phyloP scores from a whole-genome alignment of 257 asterid species.

The Avicennia marina region DNA sequence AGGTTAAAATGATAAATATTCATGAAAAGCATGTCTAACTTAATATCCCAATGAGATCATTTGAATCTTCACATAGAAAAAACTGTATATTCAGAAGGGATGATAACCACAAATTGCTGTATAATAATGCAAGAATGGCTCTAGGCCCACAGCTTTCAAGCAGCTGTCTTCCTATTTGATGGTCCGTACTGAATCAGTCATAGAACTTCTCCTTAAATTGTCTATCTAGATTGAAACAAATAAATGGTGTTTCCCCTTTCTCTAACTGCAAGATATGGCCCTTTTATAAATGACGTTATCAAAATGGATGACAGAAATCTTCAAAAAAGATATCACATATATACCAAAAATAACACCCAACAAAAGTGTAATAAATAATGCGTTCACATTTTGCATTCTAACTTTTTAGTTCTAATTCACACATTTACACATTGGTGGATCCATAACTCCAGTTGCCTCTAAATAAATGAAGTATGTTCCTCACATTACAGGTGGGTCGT shows the following conservation, averaged over 20 bases:
- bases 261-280: neutral
- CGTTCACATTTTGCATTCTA: neutral
- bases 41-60: neutral
- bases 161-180: neutral
- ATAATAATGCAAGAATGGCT: neutral
- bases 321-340: neutral
- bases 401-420: neutral
- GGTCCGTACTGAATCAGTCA: neutral
- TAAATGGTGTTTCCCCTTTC: neutral
- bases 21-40: neutral
- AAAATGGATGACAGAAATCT: neutral
- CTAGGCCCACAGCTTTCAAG: neutral
- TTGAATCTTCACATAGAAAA: neutral
- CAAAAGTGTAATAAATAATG: neutral
- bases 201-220: neutral
- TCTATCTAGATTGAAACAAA: neutral
- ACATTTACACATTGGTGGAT: neutral
- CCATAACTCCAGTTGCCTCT: neutral
- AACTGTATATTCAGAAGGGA: neutral
- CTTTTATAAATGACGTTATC: neutral
- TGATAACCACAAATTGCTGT: neutral
- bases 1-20: too few species aligned
- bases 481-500: slow-evolving; percentile 58
- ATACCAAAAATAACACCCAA: neutral
- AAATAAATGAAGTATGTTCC: slow-evolving; percentile 20